Evolutionary conservation across 768 basidiomycete species (phyloP), one percentile per base, ranked within the genome.

Genomic region (Cystobasidium tubakii): DNA sequence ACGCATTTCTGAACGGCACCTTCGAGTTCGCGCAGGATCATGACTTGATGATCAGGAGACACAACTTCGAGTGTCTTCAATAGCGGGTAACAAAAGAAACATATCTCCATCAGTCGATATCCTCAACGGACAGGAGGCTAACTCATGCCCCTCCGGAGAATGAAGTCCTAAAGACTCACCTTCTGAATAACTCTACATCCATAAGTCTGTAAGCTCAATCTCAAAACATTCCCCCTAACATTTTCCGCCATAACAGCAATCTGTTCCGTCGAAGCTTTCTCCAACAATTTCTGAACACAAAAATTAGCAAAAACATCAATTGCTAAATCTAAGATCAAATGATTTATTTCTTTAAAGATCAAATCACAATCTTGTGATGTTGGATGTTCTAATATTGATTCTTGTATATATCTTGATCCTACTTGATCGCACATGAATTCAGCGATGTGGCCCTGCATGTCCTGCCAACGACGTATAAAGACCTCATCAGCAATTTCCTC

Each of bases 331-430:
- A 92, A 81, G 2, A 87, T 85, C 78, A 89, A 87, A 27, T 92
- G 91, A 25, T 90, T 85, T 77, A 97, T 90, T 82, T 98, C 95
- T 62, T 90, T 87, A 75, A 92, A 96, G 43, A 95, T 84, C 39
- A 83, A 80, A 25, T 72, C 74, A 60, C 54, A 70, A 12, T 63
- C 74, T 31, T 39, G 29, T 25, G 25, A 29, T n/a, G 71, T 73
- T 23, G 60, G 62, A 50, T 64, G 31, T 34, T 64, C 71, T 42
- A 57, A 50, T 17, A 57, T 60, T 21, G 21, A 65, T 64, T 72
- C 62, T 80, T 98, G 95, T 75, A 99, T 93, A 81, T 97, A 92
- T 10, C 95, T 87, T n/a, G 93, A 96, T n/a, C 93, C 95, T 76
- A 94, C 90, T 80, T 96, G 94, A 81, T 98, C 95, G 17, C 87